Conservation (phyloP, 352 stramenopile species). For the Elongisporangium anandrum region DNA sequence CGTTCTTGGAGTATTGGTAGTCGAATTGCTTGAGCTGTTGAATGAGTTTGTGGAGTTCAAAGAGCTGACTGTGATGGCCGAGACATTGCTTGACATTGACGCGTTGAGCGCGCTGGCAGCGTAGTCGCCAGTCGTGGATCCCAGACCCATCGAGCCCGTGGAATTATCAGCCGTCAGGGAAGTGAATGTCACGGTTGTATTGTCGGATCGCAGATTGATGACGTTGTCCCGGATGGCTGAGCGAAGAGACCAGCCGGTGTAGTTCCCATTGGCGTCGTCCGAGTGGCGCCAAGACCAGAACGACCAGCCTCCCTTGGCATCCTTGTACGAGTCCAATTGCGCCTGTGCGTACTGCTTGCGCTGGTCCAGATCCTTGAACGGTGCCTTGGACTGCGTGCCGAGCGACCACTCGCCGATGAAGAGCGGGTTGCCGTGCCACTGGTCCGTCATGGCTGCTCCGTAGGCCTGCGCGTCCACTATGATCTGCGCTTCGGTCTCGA, state of each 20-base stretch:
- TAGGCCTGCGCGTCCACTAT: slow-evolving; percentile 20
- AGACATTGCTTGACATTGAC: background rate
- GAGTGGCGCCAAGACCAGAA: slow-evolving; percentile 41
- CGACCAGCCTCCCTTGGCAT: slow-evolving; percentile 17
- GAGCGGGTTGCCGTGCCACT: slow-evolving; percentile 27
- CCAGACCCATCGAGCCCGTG: background rate
- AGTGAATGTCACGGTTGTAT: background rate
- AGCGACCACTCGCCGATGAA: slow-evolving; percentile 44
- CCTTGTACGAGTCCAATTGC: slow-evolving; percentile 16
- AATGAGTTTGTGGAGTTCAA: background rate
- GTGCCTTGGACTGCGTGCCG: slow-evolving; percentile 1
- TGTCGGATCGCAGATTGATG: background rate
- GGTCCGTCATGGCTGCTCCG: background rate
- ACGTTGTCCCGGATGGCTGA: background rate
- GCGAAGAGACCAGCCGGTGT: slow-evolving; percentile 21
- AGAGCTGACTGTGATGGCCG: background rate
- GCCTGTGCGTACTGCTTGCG: slow-evolving; percentile 12
- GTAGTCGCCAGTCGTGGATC: background rate
- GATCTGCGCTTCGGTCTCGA: slow-evolving; percentile 11
- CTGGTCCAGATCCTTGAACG: slow-evolving; percentile 11
- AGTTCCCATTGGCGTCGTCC: slow-evolving; percentile 11
- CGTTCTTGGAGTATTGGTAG: background rate
- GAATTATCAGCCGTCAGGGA: background rate
- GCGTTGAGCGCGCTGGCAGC: background rate
- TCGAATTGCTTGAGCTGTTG: background rate